Conservation (phyloP, 2,329 filamentous ascomycete genomes). For the Diaporthe helianthi region DNA sequence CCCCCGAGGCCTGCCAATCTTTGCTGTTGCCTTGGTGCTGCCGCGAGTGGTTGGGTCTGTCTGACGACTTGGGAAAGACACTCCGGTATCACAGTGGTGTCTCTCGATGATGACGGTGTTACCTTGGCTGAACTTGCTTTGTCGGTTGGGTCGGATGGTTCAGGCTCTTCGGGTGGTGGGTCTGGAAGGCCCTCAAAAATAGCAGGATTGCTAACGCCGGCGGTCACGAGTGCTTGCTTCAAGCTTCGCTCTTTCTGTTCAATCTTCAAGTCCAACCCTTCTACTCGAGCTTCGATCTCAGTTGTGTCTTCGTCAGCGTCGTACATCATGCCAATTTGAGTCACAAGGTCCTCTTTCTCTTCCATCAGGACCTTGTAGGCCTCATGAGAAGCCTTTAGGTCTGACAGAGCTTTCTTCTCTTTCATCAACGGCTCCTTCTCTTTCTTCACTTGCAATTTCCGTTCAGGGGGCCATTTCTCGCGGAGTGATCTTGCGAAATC, state of each 20-base stretch:
- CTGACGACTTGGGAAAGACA: slow-evolving; percentile 56
- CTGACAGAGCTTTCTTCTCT: slow-evolving; percentile 53
- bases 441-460: slow-evolving; percentile 54
- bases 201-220: slow-evolving; percentile 52
- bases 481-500: slow-evolving; percentile 57
- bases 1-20: slow-evolving; percentile 31
- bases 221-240: slow-evolving; percentile 49
- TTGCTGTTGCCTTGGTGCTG: slow-evolving; percentile 25
- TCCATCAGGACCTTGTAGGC: slow-evolving; percentile 51
- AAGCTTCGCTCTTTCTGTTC: slow-evolving; percentile 53
- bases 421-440: slow-evolving; percentile 56
- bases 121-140: slow-evolving; percentile 49
- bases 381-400: slow-evolving; percentile 50
- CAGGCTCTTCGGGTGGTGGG: slow-evolving; percentile 39
- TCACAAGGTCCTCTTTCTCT: slow-evolving; percentile 54
- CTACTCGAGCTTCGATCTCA: slow-evolving; percentile 57
- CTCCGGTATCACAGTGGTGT: slow-evolving; percentile 43
- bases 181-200: slow-evolving; percentile 46
- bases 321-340: slow-evolving; percentile 58
- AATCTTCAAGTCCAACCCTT: slow-evolving; percentile 55
- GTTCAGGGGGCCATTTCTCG: slow-evolving; percentile 53
- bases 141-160: slow-evolving; percentile 46
- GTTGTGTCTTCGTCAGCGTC: slow-evolving; percentile 58
- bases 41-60: slow-evolving; percentile 55
- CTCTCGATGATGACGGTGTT: slow-evolving; percentile 42